Conservation (phyloP, 202 grass and related monocot genomes). For the Tripidium arundinaceum region DNA sequence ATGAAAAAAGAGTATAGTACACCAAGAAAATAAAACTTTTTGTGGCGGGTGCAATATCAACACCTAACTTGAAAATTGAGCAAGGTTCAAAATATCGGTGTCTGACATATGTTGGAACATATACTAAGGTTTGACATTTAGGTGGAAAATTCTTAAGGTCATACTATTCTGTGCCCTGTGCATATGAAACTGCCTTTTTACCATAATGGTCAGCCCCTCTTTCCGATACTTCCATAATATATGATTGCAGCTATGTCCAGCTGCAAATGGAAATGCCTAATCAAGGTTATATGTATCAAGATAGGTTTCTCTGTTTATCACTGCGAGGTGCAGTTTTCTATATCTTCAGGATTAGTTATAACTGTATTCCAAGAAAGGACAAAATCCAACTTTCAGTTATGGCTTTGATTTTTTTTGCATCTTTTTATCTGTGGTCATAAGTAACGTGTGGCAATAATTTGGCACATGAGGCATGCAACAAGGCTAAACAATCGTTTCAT, state of each 20-base stretch:
- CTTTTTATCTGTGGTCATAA: not conserved
- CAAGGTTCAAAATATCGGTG: not conserved
- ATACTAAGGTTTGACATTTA: not conserved
- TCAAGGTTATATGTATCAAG: not conserved
- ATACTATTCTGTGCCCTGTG: not conserved
- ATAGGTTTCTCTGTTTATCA: not conserved
- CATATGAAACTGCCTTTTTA: not conserved
- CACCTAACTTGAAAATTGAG: not conserved
- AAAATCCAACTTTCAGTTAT: not conserved
- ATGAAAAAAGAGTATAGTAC: not conserved
- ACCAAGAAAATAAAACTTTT: not conserved
- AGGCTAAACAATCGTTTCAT: not conserved
- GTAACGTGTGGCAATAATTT: not conserved
- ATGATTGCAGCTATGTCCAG: not conserved
- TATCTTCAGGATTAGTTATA: not conserved
- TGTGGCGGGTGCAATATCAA: not conserved
- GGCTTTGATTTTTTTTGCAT: not conserved
- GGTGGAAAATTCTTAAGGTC: not conserved
- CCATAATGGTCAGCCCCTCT: not conserved
- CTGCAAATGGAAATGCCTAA: not conserved
- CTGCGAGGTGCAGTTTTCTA: not conserved
- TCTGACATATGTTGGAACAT: not conserved
- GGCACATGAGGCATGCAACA: not conserved
- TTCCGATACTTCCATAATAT: not conserved
- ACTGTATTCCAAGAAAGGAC: not conserved